phyloP scores from a whole-genome alignment of 306 rosid species.

The Gleditsia sinensis region DNA sequence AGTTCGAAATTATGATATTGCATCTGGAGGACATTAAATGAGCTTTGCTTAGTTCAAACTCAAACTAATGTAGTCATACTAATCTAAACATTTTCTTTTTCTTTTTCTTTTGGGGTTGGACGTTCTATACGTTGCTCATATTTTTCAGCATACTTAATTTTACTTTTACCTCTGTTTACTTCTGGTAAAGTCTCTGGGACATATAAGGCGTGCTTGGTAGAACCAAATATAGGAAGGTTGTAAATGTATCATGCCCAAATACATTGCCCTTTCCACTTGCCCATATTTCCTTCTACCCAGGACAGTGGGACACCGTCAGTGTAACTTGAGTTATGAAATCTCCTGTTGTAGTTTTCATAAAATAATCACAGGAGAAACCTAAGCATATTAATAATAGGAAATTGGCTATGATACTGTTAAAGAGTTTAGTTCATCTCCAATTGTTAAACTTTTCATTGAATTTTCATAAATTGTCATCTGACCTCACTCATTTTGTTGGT shows the following conservation, averaged over 20 bases:
- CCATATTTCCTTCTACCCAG: background rate
- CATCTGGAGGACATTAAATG: background rate
- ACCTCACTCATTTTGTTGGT: slow-evolving; percentile 26
- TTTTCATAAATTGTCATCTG: slow-evolving; percentile 9
- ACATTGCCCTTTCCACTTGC: background rate
- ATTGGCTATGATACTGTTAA: background rate
- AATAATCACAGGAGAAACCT: background rate
- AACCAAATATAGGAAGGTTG: no score
- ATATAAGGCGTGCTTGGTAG: slow-evolving; percentile 1
- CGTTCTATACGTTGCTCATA: no score
- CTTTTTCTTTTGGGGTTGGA: no score
- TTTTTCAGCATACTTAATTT: no score
- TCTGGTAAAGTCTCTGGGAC: no score
- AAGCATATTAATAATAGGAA: background rate
- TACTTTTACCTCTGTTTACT: no score
- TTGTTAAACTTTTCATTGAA: background rate
- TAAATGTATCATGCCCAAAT: no score
- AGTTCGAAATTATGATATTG: background rate
- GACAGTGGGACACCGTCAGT: background rate
- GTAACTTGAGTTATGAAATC: background rate
- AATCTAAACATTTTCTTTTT: background rate
- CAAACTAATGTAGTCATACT: background rate
- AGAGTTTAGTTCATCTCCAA: background rate
- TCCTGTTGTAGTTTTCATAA: slow-evolving; percentile 9
- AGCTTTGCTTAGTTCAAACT: background rate